Base-by-base conservation (phyloP, 78 protist genomes). In the Fonticula alba region DNA sequence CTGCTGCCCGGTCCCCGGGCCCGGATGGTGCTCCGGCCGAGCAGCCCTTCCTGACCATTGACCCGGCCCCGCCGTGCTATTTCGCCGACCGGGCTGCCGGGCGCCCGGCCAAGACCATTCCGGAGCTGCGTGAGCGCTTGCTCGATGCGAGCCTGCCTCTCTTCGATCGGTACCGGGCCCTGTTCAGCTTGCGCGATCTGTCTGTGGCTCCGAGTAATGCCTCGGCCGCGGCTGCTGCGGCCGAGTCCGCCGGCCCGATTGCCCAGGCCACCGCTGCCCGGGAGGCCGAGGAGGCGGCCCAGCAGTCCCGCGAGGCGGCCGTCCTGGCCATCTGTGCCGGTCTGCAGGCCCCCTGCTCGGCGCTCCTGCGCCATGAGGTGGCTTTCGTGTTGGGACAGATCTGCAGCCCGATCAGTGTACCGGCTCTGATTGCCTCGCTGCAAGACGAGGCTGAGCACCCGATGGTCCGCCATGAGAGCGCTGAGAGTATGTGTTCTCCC, bases 31-130 rank as follows among this genome's bases (percentile, higher is more conserved):
- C n/a, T n/a, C n/a, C n/a, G n/a, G n/a, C n/a, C n/a, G n/a, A n/a
- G n/a, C n/a, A n/a, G n/a, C 27, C 6, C 10, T 72, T 17, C 32
- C 10, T 3, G 27, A 58, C 74, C 5, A 68, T 76, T 20, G 82
- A 76, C 31, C 82, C 82, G 0, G 58, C 76, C 13, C 82, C 82
- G 1, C 38, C 81, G 20, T 11, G 27, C n/a, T n/a, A 3, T 5
- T 2, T 33, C 58, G 24, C 36, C 55, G 22, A 56, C 14, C 61
- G 19, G 13, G 32, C 1, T 35, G 32, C 72, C 33, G 22, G 61
- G 32, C 19, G 63, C 26, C 11, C 41, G 26, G 38, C 41, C 26
- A 7, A 4, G 26, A 6, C 32, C 5, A 27, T 31, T 9, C 6
- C 41, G 24, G 55, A 46, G 22, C 66, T 63, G 20, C n/a, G 47